Base-by-base conservation (phyloP, 208 protist species). In the Tritrichomonas musculus region DNA sequence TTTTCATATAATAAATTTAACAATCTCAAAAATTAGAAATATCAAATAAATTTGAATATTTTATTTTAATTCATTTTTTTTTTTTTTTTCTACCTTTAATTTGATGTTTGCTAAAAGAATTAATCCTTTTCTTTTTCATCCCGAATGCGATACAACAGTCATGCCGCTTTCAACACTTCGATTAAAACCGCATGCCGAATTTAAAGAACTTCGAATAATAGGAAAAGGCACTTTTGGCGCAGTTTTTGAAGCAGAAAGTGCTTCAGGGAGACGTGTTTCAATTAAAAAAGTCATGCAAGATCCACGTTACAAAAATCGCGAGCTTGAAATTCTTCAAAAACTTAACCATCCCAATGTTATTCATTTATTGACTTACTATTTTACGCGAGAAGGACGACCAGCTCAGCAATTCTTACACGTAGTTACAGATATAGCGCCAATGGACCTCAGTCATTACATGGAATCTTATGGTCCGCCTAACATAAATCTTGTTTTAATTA, bases 231-330 rank as follows among this genome's bases (percentile, higher is more conserved):
- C 41, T 57, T 88, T 88, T 36, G 77, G 77, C n/a, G 44, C 47
- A 27, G 47, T 88, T 36, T 88, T 88, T n/a, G 47, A 88, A 60
- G 77, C 53, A 60, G 53, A 60, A 60, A 60, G 53, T 17, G 53
- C 53, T 17, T 60, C 11, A 5, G 5, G 53, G 5, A 5, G 53
- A 60, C 5, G 53, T 22, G 53, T 60, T 22, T 60, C 53, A 60
- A 60, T 60, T 17, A 60, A 60, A 60, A 88, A 88, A 57, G 77
- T 88, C 1, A 8, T 49, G 1, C 77, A 88, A 20, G 77, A 88
- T 30, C 77, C 77, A 50, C 25, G 41, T 4, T 88, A 88, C 30
- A 88, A 88, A 88, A 88, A 88, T 36, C 33, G 77, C 53, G 77
- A 88, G 27, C 77, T 88, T n/a, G 9, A 25, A 47, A 88, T 88